Evolutionary conservation across 305 asterid species (phyloP), one percentile per base, ranked within the genome.

Genomic region (Withania somnifera): DNA sequence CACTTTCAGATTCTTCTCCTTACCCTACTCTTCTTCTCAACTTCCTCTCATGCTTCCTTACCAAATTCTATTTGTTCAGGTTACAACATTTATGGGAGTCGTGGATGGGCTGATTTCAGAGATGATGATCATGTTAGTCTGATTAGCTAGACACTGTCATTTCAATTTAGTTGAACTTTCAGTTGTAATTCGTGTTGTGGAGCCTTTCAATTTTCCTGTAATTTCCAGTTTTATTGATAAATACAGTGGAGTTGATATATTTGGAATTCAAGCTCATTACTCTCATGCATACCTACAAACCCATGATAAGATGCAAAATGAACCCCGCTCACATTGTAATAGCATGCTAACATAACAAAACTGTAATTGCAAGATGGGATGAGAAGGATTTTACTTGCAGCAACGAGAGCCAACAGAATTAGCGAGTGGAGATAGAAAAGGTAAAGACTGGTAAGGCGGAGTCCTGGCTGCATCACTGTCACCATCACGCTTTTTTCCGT

Each of bases 391-490:
- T 82, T 88, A 95, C 98, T 84, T 87, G 86, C 89, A 87, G 86
- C 97, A 93, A 66, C 93, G 92, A 52, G 89, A 86, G 87, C 90
- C 91, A 81, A 95, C 97, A 52, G 92, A 88, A 86, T 90, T 90
- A 58, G 97, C 96, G 53, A 87, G 68, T 50, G 88, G 84, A 78
- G 98, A 90, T 69, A 95, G 95, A 82, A 91, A 85, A 3, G 95
- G 85, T 85, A 95, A 86, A 63, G 88, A 83, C 61, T 68, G 82
- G 67, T 83, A 81, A 11, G 91, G 86, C 76, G 89, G 78, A 68
- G 51, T 19, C 24, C 34, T 32, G 81, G 66, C 79, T 20, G 26
- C 88, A 63, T 58, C 88, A 36, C 40, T 83, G 51, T 85, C 84
- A 28, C 58, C 83, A 52, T 15, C 81, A 78, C 84, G 67, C 51